phyloP scores from a whole-genome alignment of 495 filamentous ascomycete genomes.

The Aspergillus coremiiformis region DNA sequence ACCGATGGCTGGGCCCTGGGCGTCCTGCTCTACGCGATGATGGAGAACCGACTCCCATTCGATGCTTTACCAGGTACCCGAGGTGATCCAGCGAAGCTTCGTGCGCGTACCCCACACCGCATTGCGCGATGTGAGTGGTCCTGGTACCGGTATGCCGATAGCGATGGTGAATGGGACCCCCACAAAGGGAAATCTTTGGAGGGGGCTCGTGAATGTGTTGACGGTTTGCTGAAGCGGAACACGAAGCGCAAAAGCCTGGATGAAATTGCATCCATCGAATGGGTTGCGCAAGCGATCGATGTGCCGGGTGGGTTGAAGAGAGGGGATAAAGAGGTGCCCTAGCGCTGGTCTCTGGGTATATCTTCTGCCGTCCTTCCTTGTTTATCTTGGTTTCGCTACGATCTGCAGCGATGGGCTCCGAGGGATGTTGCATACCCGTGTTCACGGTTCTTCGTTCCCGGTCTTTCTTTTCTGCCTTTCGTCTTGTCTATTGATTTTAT shows the following conservation, averaged over 20 bases:
- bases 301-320: slow-evolving; percentile 64
- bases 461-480: background rate
- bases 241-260: slow-evolving; percentile 65
- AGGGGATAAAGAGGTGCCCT: slow-evolving; percentile 56
- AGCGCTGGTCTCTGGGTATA: slow-evolving; percentile 31
- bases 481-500: background rate
- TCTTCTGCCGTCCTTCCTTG: slow-evolving; percentile 3
- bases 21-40: slow-evolving; percentile 84
- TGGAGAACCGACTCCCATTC: slow-evolving; percentile 88
- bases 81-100: slow-evolving; percentile 60
- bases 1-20: slow-evolving; percentile 95
- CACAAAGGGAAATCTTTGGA: slow-evolving; percentile 54
- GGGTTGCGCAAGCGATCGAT: slow-evolving; percentile 67
- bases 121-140: slow-evolving; percentile 92
- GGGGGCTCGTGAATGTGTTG: slow-evolving; percentile 72
- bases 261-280: slow-evolving; percentile 61
- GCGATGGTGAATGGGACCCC: slow-evolving; percentile 62
- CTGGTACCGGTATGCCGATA: slow-evolving; percentile 76
- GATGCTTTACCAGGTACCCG: slow-evolving; percentile 71
- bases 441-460: background rate
- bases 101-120: slow-evolving; percentile 76
- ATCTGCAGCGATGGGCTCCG: slow-evolving; percentile 1
- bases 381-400: slow-evolving; percentile 10
- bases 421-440: background rate
- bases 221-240: slow-evolving; percentile 72